Evolutionary conservation across 495 filamentous ascomycete species (phyloP).

Genomic region (Sabuloglossum arenarium): DNA sequence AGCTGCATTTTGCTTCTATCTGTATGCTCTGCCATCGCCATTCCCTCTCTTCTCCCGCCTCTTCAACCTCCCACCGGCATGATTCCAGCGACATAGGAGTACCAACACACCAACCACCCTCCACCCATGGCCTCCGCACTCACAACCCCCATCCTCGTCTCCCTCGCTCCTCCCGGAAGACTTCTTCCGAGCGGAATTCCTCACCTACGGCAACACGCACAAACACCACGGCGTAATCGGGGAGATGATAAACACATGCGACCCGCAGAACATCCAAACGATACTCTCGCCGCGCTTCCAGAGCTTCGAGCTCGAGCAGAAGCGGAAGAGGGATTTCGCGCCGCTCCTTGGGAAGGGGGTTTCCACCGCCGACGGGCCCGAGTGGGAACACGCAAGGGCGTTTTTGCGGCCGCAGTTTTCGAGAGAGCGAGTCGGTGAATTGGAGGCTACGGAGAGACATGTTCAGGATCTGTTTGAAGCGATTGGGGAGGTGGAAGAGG

Average conservation of each 20-base stretch:
- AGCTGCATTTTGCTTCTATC: too few relatives aligned
- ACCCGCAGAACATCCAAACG: slow-evolving; percentile 76
- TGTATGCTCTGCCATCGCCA: too few relatives aligned
- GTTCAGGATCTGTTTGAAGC: slow-evolving; percentile 11
- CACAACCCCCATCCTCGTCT: neutral
- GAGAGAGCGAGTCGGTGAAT: slow-evolving; percentile 24
- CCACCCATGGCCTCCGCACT: neutral
- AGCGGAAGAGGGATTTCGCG: slow-evolving; percentile 21
- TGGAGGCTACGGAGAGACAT: slow-evolving; percentile 12
- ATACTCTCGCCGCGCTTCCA: slow-evolving; percentile 65
- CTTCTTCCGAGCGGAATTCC: neutral
- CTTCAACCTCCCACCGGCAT: neutral
- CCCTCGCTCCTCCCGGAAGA: neutral
- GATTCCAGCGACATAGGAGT: too few relatives aligned
- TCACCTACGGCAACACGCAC: neutral
- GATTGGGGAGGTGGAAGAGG: slow-evolving; percentile 11
- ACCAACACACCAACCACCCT: too few relatives aligned
- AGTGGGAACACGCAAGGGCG: slow-evolving; percentile 38
- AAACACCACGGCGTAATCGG: neutral
- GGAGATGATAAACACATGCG: slow-evolving; percentile 32
- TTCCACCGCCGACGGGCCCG: slow-evolving; percentile 47
- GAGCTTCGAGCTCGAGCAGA: slow-evolving; percentile 32
- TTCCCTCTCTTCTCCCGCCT: neutral
- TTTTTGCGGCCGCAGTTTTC: slow-evolving; percentile 33
- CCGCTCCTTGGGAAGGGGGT: slow-evolving; percentile 38